Base-by-base conservation (phyloP, 305 asterid genomes). In the Fraxinus albicans region DNA sequence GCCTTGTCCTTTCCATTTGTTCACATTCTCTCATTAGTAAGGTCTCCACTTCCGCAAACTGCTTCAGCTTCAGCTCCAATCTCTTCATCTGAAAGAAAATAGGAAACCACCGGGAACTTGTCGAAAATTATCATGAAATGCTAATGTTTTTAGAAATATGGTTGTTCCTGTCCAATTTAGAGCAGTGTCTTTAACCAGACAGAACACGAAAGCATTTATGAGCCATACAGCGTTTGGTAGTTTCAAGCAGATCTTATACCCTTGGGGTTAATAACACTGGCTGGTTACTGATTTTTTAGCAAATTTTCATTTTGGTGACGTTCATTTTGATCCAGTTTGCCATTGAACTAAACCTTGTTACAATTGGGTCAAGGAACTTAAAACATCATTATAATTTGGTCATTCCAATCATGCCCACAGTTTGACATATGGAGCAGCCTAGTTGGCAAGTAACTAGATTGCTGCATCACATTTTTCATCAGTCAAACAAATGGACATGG, bases 1-100 rank as follows among this genome's bases (percentile, higher is more conserved):
- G 99, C 87, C 99, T 88, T 42, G 89, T 73, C 86, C 98, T 92
- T 73, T 96, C 99, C 91, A 96, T 89, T 85, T 93, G 98, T 84
- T 96, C 99, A 74, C 99, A 94, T 91, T 96, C 99, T 84, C 93
- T 93, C 99, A 94, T 93, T 70, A 96, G 83, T 79, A 91, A 86
- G 63, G 99, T 96, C 89, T 96, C 99, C 67, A 94, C 93, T 90
- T 96, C 96, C 33, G 95, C 89, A 82, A 95, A 88, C 81, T 95
- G 99, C 96, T 94, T 95, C 84, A 95, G 87, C 92, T 94, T 95
- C 84, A 92, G 91, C 92, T 95, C 98, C 83, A 94, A 86, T 85
- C 97, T 92, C 92, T 93, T 95, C 85, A 95, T 86, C 99, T 95
- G 94, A 78, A 85, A 77, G 44, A 70, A 65, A 10, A 67, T 29